These are phyloP conservation scores for Echinochloa phyllopogon DNA, from an alignment of 176 grass and related monocot genomes.

Conservation along the genomic window DNA sequence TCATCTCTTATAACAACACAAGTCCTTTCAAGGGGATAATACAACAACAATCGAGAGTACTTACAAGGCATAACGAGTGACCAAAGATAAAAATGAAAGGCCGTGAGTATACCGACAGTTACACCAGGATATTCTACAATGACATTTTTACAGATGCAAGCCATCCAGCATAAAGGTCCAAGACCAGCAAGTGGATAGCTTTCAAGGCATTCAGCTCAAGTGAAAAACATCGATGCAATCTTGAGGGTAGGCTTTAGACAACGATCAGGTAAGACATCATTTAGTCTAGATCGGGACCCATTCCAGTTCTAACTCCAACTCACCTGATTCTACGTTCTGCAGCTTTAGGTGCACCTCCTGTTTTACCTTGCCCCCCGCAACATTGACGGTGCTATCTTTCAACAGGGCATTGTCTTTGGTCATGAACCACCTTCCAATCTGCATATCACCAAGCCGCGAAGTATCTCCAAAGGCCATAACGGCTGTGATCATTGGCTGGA, in stretches of 20 bases:
- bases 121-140: conserved; percentile 61
- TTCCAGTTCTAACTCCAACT: conserved; percentile 87
- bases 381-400: conserved; percentile 85
- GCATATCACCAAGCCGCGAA: conserved; percentile 74
- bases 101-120: conserved; percentile 1
- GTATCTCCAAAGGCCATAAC: conserved; percentile 88
- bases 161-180: conserved; percentile 17
- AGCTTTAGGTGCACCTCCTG: conserved; percentile 88
- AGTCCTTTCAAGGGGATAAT: conserved; percentile 21
- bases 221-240: conserved; percentile 18
- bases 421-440: conserved; percentile 95
- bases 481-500: conserved; percentile 93
- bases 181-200: background rate
- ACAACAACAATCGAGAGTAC: conserved; percentile 29
- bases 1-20: conserved; percentile 12
- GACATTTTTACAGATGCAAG: conserved; percentile 42
- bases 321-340: conserved; percentile 94
- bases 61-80: background rate
- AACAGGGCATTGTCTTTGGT: conserved; percentile 88
- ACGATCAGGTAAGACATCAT: conserved; percentile 23
- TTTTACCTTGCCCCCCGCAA: conserved; percentile 74
- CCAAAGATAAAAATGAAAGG: conserved; percentile 1
- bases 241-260: conserved; percentile 19
- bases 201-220: conserved; percentile 36
- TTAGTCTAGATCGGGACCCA: conserved; percentile 78